Evolutionary conservation across 495 filamentous ascomycete species (phyloP).

Genomic region (Penicillium pancosmium): DNA sequence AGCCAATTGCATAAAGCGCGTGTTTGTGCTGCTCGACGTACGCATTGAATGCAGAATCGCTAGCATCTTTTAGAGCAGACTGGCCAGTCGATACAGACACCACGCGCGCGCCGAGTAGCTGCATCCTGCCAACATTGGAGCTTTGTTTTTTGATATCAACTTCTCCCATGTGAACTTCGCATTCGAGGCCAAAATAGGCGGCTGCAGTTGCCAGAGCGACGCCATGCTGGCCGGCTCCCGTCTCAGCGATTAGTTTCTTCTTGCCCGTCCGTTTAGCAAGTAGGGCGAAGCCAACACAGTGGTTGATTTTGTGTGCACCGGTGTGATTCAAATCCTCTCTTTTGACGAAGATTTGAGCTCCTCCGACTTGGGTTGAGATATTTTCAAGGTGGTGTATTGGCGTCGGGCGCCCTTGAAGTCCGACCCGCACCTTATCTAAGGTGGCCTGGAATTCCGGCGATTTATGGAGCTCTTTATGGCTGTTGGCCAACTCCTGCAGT

Average conservation of each 20-base stretch:
- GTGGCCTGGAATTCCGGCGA: no score
- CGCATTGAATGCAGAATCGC: no score
- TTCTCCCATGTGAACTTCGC: conserved; percentile 94
- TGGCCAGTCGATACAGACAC: no score
- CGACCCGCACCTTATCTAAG: not conserved
- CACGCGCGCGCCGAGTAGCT: no score
- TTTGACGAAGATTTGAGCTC: conserved; percentile 95
- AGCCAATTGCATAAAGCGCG: no score
- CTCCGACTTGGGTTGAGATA: conserved; percentile 32
- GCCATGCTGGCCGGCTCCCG: conserved; percentile 95
- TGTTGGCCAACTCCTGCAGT: no score
- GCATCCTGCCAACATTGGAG: conserved; percentile 60
- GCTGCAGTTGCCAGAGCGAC: conserved; percentile 96
- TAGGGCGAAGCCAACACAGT: conserved; percentile 87
- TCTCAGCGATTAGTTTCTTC: conserved; percentile 93
- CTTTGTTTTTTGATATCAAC: conserved; percentile 93
- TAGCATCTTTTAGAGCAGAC: no score
- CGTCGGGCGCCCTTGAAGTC: not conserved
- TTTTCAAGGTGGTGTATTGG: conserved; percentile 7
- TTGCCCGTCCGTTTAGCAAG: conserved; percentile 83
- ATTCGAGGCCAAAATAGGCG: conserved; percentile 94
- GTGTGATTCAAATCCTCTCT: conserved; percentile 90
- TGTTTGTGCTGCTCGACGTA: no score
- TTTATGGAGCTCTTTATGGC: no score
- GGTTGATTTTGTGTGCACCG: conserved; percentile 95